phyloP scores from a whole-genome alignment of 352 stramenopile genomes.

The Phytophthora pinifolia region DNA sequence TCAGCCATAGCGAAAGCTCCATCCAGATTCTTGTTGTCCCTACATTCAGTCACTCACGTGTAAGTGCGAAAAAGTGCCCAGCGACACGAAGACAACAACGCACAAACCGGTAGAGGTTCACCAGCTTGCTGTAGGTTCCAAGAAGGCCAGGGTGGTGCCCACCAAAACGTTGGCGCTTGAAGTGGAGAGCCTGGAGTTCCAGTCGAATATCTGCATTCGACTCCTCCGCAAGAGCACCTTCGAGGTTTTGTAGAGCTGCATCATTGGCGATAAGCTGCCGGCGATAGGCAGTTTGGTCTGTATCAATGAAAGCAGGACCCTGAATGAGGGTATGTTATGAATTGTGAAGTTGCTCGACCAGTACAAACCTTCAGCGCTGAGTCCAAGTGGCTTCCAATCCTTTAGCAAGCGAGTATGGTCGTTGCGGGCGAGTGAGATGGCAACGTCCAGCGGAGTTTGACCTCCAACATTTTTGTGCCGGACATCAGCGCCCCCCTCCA shows the following conservation, averaged over 20 bases:
- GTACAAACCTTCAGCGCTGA: constrained; percentile 41
- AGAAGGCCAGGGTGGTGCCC: constrained; percentile 35
- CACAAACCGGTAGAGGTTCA: constrained; percentile 44
- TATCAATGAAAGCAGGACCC: background rate
- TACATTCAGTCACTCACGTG: background rate
- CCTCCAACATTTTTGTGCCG: constrained; percentile 28
- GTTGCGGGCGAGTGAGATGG: constrained; percentile 32
- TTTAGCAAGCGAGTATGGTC: constrained; percentile 42
- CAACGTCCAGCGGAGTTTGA: constrained; percentile 48
- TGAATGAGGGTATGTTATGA: background rate
- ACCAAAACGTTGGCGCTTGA: constrained; percentile 47
- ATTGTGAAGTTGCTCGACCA: background rate
- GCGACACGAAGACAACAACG: background rate
- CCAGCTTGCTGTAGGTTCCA: constrained; percentile 38
- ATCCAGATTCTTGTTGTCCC: constrained; percentile 22
- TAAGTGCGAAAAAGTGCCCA: too few relatives aligned
- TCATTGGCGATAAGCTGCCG: constrained; percentile 18
- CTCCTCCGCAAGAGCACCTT: constrained; percentile 32
- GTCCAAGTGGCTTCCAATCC: constrained; percentile 50
- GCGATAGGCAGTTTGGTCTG: constrained; percentile 34
- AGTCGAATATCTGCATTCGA: constrained; percentile 31
- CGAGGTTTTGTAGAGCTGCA: constrained; percentile 9
- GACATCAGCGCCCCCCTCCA: constrained; percentile 48
- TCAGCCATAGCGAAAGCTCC: constrained; percentile 41
- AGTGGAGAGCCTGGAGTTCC: constrained; percentile 56